Base-by-base conservation (phyloP, 257 asterid species). In the Gentiana macrophylla region DNA sequence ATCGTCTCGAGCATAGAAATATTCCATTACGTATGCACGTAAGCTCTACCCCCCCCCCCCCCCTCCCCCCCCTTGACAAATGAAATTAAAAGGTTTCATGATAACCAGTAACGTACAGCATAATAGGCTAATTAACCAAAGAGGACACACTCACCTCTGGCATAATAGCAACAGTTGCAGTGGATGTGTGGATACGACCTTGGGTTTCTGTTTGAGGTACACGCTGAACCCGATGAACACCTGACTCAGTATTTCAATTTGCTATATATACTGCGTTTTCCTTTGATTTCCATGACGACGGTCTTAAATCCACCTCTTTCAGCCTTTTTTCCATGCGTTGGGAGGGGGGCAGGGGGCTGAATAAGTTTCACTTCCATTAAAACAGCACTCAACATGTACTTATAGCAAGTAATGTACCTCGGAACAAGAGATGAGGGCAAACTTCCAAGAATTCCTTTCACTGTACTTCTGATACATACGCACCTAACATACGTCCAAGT, bases 191-290 rank as follows among this genome's bases (percentile, higher is more conserved):
- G 56, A 92, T 86, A 71, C 97, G 97, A 47, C 99, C 97, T 80
- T 92, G 99, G 61, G 97, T 68, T 79, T 92, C 99, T 60, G 99
- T 92, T 74, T 75, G 87, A 45, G 99, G 99, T 59, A 88, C 99
- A 62, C 98, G 98, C 55, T 92, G 98, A 78, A 92, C 98, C 62
- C 99, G 92, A 70, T 92, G 99, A 55, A 92, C 99, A 55, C 99
- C 99, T 11, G 99, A 92, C 67, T 92, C 97, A n/a, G 33, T 81
- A 92, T 79, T 92, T 92, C 76, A 92, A 82, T 79, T 92, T 92
- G 83, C 97, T 92, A 62, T 92, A 88, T 24, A 92, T n/a, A n/a
- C n/a, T 97, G 62, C 84, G 77, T 5, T 75, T 80, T 55, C 99
- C 99, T 74, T 81, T 86, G 53, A 92, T 85, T 80, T 92, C 99